Conservation (phyloP, 1,139 yeast species). For the Yamadazyma friedrichii region DNA sequence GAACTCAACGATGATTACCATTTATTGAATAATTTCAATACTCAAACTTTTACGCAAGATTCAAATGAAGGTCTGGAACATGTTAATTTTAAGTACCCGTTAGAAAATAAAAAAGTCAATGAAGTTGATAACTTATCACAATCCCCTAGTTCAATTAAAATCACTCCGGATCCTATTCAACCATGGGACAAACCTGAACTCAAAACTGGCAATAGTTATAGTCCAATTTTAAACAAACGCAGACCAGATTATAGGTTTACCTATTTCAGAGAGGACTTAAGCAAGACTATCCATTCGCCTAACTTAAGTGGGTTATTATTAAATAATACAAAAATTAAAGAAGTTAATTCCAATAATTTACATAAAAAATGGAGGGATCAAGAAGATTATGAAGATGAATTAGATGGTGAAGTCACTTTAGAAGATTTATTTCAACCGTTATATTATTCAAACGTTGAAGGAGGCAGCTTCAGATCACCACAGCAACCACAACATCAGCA, state of each 20-base stretch:
- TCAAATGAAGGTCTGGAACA: slow-evolving; percentile 4
- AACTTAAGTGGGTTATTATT: slow-evolving; percentile 74
- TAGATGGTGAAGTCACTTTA: slow-evolving; percentile 15
- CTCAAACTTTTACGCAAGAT: not conserved
- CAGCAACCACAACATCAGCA: not conserved
- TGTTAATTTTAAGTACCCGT: slow-evolving; percentile 6
- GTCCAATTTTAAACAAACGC: slow-evolving; percentile 28
- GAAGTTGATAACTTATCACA: slow-evolving; percentile 55
- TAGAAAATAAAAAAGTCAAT: slow-evolving; percentile 44
- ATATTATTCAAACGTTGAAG: slow-evolving; percentile 14
- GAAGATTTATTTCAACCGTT: slow-evolving; percentile 33
- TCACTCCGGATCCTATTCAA: slow-evolving; percentile 71
- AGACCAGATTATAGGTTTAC: slow-evolving; percentile 60
- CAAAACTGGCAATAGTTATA: slow-evolving; percentile 22
- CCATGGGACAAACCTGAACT: slow-evolving; percentile 62
- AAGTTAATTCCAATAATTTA: slow-evolving; percentile 10
- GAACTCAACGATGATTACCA: not conserved
- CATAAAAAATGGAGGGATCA: slow-evolving; percentile 20
- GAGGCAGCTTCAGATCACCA: not conserved
- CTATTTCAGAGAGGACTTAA: slow-evolving; percentile 86
- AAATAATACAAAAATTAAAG: slow-evolving; percentile 11
- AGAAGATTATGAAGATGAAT: slow-evolving; percentile 11
- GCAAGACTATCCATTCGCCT: slow-evolving; percentile 87
- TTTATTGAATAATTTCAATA: not conserved
- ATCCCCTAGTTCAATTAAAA: slow-evolving; percentile 45